Evolutionary conservation across 2,329 filamentous ascomycete genomes (phyloP), one percentile per base, ranked within the genome.

Genomic region (Lizonia empirigonia): DNA sequence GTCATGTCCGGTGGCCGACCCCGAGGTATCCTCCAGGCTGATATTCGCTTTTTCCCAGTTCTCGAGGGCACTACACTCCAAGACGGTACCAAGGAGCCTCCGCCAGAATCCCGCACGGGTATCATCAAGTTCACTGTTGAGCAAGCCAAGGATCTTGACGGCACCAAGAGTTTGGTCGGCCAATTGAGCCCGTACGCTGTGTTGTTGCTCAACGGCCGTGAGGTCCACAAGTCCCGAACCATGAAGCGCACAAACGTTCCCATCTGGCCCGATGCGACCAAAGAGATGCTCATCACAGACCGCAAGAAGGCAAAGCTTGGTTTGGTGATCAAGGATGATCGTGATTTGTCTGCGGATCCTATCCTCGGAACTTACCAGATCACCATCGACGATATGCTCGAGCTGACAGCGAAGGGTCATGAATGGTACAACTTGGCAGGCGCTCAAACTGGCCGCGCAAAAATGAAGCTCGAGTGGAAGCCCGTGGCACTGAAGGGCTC

Each of bases 241-340:
- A 82, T 97, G 65, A 99, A 97, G 82, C 88, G 93, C 55, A 97
- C 91, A 53, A 99, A 99, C 77, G 94, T 96, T 65, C 94, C 94
- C 7, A 92, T 99, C 65, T 99, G 92, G 87, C 88, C 93, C 45
- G 88, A 97, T 69, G 90, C 90, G 6, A 89, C 86, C 62, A 96
- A 96, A 76, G 94, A 99, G 69, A 85, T 99, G 62, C 85, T 99
- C 55, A 93, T 99, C 69, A 97, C 92, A 1, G 92, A 99, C 70
- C 87, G 90, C 56, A 96, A 91, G 77, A 87, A 85, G 69, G 92
- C 94, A 49, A 94, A 91, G 70, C 81, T 99, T 44, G 95, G 93
- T 48, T 78, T 99, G 47, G 89, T 93, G 13, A 86, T 99, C 81
- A 99, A 97, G 77, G 94, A 99, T 68, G 93, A 97, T 62, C 88